Percentiles rank a stretch among this genome's conserved stretches.
Evolutionary conservation across 352 stramenopile species (phyloP).

Genomic region (Pythium graminicola): DNA sequence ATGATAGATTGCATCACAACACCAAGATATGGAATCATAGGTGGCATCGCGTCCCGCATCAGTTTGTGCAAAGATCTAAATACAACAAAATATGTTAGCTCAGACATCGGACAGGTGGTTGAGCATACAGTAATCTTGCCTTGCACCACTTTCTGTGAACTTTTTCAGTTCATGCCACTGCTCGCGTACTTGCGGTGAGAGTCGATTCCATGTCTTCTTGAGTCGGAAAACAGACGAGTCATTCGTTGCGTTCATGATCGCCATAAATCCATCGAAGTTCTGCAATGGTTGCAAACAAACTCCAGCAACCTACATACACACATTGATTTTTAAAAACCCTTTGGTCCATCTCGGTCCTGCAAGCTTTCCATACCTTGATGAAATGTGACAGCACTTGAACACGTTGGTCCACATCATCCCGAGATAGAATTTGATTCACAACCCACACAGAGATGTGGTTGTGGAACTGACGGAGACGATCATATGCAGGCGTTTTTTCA

Average conservation of each 20-base stretch:
- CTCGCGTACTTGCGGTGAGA: constrained; percentile 61
- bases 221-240: constrained; percentile 82
- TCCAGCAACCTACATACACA: constrained; percentile 43
- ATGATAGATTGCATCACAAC: constrained; percentile 85
- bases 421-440: constrained; percentile 69
- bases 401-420: constrained; percentile 72
- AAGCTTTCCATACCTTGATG: constrained; percentile 44
- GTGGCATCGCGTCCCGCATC: constrained; percentile 59
- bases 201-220: constrained; percentile 79
- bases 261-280: constrained; percentile 87
- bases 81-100: neutral
- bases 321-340: neutral
- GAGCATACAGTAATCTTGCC: constrained; percentile 23
- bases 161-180: constrained; percentile 81
- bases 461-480: constrained; percentile 74
- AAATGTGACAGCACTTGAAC: constrained; percentile 79
- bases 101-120: neutral
- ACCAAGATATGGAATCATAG: constrained; percentile 78
- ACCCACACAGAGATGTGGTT: constrained; percentile 86
- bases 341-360: neutral
- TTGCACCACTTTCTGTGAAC: constrained; percentile 74
- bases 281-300: constrained; percentile 69
- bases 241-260: constrained; percentile 86
- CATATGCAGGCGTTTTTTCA: constrained; percentile 73
- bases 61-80: constrained; percentile 65